Evolutionary conservation across 768 basidiomycete species (phyloP), one percentile per base, ranked within the genome.

Genomic region (Lactifluus volemus): DNA sequence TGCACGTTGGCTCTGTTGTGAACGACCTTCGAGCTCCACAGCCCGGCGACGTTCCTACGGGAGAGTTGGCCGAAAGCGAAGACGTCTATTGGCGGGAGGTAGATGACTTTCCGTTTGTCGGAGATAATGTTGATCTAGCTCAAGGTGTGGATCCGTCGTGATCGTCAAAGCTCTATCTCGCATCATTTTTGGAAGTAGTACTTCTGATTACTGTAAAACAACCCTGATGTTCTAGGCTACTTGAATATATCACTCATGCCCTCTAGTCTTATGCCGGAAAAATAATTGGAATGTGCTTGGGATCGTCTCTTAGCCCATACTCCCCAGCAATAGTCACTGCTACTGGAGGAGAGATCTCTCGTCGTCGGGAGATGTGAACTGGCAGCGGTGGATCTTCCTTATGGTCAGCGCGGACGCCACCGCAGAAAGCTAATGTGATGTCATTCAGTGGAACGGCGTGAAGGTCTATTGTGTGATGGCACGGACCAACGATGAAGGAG

Each of bases 1-100:
- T 66, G 41, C 63, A 66, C 45, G 59, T 66, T 10, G 65, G 53
- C 12, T 57, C 58, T 0, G 65, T 64, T 8, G 59, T 41, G 55
- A 36, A 50, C 21, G 58, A 64, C 30, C 49, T 60, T 7, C 58
- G 52, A 38, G 15, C 12, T 17, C 29, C 49, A 21, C 30, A 25
- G 11, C 39, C n/a, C 5, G 55, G 53, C 9, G 55, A 50, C n/a
- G n/a, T n/a, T n/a, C n/a, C n/a, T 7, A n/a, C 15, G 15, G 55
- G 29, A 10, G 53, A 29, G 49, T 30, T 32, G 3, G 63, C 61
- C n/a, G 65, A 66, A 5, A 63, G 61, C 11, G 65, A 66, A 17
- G 63, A 60, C 1, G 52, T 39, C 6, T 66, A 66, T 42, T 66
- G 65, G 65, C 53, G 53, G 5, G 64, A 62, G 36, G 39, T 62